phyloP scores from a whole-genome alignment of 75 land plant species.

The Picea sitchensis region DNA sequence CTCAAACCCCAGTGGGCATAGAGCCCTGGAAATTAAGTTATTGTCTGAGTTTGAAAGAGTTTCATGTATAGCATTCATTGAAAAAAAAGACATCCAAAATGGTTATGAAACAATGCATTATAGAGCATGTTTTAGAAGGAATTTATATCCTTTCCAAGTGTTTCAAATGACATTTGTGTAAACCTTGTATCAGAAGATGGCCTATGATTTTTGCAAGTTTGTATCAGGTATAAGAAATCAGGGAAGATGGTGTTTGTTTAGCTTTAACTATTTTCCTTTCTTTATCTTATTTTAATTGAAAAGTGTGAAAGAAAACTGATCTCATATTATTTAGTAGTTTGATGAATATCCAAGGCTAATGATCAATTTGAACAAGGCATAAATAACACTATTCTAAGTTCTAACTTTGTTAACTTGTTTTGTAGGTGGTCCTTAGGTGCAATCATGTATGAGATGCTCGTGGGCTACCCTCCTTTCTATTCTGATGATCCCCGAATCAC shows the following conservation, averaged over 20 bases:
- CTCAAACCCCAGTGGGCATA: no score
- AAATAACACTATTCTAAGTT: background rate
- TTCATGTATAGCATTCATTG: no score
- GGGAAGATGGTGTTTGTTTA: no score
- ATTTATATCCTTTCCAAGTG: no score
- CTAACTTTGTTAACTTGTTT: background rate
- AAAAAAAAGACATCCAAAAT: no score
- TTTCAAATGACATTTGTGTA: no score
- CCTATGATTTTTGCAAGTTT: background rate
- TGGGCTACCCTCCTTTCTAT: conserved; percentile 82
- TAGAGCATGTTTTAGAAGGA: no score
- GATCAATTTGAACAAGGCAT: background rate
- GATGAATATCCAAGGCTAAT: no score
- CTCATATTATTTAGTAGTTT: background rate
- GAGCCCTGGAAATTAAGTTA: no score
- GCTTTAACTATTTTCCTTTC: background rate
- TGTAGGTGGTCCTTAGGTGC: conserved; percentile 77
- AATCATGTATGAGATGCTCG: conserved; percentile 76
- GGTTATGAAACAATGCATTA: no score
- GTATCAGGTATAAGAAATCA: background rate
- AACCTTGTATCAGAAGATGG: no score
- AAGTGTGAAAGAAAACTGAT: background rate
- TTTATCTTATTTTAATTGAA: background rate
- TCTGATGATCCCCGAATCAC: conserved; percentile 79
- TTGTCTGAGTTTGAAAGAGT: no score